phyloP scores from a whole-genome alignment of 2,329 filamentous ascomycete species.

The Verticillium albo-atrum region DNA sequence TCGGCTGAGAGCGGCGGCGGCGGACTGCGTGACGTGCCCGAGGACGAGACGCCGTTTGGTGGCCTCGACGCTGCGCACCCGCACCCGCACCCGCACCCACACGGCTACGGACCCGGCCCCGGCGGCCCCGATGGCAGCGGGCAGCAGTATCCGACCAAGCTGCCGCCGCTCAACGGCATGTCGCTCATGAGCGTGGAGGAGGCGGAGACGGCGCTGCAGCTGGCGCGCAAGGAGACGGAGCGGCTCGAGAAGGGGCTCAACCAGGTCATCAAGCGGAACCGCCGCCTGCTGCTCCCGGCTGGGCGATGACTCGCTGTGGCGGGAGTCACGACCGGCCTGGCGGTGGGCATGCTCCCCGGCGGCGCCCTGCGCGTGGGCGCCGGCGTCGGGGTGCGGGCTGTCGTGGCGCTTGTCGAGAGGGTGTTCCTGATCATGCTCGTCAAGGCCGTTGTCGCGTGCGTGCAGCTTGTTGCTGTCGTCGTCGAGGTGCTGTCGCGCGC shows the following conservation, averaged over 20 bases:
- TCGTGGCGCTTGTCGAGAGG: conserved; percentile 5
- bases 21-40: conserved; percentile 12
- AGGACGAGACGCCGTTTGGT: conserved; percentile 15
- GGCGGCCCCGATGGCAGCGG: not conserved
- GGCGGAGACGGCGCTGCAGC: conserved; percentile 49
- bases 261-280: conserved; percentile 56
- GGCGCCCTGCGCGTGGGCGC: not conserved
- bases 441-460: conserved; percentile 12
- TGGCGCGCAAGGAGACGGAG: conserved; percentile 56
- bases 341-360: not conserved
- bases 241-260: conserved; percentile 58
- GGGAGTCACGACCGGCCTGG: not conserved
- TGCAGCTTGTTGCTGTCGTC: conserved; percentile 11
- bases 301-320: not conserved
- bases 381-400: not conserved
- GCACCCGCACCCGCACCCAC: conserved; percentile 2
- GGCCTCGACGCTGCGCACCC: conserved; percentile 8
- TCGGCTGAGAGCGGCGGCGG: conserved; percentile 12
- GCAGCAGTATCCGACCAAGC: conserved; percentile 4
- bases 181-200: conserved; percentile 59
- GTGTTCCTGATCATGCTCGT: conserved; percentile 11
- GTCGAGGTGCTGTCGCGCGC: conserved; percentile 8
- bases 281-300: conserved; percentile 38
- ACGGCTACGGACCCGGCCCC: conserved; percentile 3
- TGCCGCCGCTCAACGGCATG: conserved; percentile 38